Conservation (phyloP, 148 eudicot genomes). For the Amaranthus palmeri region DNA sequence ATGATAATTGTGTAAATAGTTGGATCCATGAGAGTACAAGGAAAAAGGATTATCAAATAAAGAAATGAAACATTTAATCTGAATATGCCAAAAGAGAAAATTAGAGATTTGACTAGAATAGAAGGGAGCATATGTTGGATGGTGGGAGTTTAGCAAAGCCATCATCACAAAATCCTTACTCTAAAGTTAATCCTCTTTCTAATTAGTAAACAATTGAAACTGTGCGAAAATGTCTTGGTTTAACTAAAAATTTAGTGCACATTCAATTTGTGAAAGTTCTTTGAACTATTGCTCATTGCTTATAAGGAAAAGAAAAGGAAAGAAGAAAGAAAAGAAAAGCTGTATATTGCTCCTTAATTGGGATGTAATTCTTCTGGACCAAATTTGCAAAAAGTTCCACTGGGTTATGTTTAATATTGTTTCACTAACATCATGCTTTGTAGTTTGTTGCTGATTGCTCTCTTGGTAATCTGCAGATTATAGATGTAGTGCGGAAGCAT, state of each 20-base stretch:
- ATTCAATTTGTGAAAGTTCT: neutral
- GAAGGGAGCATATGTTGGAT: neutral
- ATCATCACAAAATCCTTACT: neutral
- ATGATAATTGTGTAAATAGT: too few species aligned
- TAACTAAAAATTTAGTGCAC: neutral
- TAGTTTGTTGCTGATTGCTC: slow-evolving; percentile 18
- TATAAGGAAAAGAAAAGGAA: neutral
- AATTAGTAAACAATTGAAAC: neutral
- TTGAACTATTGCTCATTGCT: neutral
- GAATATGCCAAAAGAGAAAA: too few species aligned
- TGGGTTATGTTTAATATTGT: slow-evolving; percentile 3
- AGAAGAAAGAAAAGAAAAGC: neutral
- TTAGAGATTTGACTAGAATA: too few species aligned
- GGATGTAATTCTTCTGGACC: neutral
- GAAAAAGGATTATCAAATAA: too few species aligned
- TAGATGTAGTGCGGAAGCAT: slow-evolving; percentile 73
- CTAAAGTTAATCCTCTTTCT: neutral
- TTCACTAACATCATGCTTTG: neutral
- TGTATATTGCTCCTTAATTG: neutral
- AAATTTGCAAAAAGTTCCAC: neutral
- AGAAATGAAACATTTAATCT: too few species aligned
- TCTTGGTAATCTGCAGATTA: slow-evolving; percentile 56
- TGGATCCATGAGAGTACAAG: too few species aligned
- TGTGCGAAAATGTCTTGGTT: neutral
- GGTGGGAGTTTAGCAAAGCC: neutral